These are phyloP conservation scores for Rhodotorula sphaerocarpa DNA, from an alignment of 768 basidiomycete species.

Conservation along the genomic window DNA sequence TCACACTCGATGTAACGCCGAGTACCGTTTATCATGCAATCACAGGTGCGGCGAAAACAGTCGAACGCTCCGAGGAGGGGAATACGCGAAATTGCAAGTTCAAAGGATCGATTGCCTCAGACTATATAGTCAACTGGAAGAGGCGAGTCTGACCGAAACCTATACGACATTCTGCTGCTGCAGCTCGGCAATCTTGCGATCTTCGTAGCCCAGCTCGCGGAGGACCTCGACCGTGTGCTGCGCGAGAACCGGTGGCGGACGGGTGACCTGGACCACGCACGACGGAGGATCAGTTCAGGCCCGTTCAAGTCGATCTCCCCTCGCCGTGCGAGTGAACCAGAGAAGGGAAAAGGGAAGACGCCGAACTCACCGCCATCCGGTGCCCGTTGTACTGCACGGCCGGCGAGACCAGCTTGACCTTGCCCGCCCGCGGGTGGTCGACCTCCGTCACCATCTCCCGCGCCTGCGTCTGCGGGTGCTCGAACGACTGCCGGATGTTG, in stretches of 20 bases:
- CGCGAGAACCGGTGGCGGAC: slow-evolving; percentile 37
- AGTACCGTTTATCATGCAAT: too few relatives aligned
- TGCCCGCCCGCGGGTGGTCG: slow-evolving; percentile 66
- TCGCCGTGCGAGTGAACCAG: too few relatives aligned
- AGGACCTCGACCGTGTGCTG: slow-evolving; percentile 39
- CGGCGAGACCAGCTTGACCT: slow-evolving; percentile 36
- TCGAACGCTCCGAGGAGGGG: too few relatives aligned
- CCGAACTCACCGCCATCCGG: slow-evolving; percentile 29
- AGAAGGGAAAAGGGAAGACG: background rate
- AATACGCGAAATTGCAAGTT: too few relatives aligned
- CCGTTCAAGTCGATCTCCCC: too few relatives aligned
- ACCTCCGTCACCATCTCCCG: slow-evolving; percentile 67
- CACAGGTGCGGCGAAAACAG: too few relatives aligned
- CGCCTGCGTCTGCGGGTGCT: slow-evolving; percentile 75
- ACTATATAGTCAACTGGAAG: too few relatives aligned
- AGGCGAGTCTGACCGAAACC: too few relatives aligned
- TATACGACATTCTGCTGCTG: slow-evolving; percentile 26
- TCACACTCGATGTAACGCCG: too few relatives aligned
- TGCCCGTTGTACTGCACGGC: slow-evolving; percentile 37
- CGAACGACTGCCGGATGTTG: slow-evolving; percentile 74
- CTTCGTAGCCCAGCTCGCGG: slow-evolving; percentile 30
- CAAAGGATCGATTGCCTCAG: too few relatives aligned
- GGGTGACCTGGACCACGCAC: slow-evolving; percentile 10
- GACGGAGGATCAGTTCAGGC: too few relatives aligned
- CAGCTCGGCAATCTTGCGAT: slow-evolving; percentile 24